phyloP scores from a whole-genome alignment of 371 early-diverging fungal genomes.

The Catenaria anguillulae region DNA sequence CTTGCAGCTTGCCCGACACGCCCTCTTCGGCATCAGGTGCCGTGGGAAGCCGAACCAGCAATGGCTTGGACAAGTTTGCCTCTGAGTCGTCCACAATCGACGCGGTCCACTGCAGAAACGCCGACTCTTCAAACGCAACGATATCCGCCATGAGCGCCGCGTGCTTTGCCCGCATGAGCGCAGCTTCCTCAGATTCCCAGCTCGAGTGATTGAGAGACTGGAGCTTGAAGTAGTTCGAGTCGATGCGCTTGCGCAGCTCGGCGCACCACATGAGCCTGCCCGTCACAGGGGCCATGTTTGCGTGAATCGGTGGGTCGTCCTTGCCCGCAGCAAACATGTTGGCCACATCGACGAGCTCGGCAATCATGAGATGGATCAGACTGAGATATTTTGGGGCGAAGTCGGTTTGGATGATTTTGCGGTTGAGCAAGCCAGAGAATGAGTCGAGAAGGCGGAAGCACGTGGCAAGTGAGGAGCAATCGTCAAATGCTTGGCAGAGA shows the following conservation, averaged over 20 bases:
- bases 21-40: background rate
- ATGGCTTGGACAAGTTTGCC: constrained; percentile 35
- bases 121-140: constrained; percentile 24
- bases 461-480: constrained; percentile 32
- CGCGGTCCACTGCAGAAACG: constrained; percentile 31
- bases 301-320: constrained; percentile 38
- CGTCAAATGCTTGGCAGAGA: constrained; percentile 40
- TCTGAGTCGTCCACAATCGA: constrained; percentile 38
- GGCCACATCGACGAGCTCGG: constrained; percentile 34
- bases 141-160: constrained; percentile 20
- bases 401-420: constrained; percentile 30
- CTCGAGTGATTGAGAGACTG: constrained; percentile 33
- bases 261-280: constrained; percentile 38
- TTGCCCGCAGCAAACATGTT: constrained; percentile 26
- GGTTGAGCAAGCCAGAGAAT: constrained; percentile 32
- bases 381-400: constrained; percentile 37
- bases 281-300: constrained; percentile 45
- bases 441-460: constrained; percentile 42
- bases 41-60: constrained; percentile 20
- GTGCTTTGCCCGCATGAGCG: constrained; percentile 26
- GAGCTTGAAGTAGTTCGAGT: constrained; percentile 34
- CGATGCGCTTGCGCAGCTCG: constrained; percentile 38
- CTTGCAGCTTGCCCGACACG: constrained; percentile 19
- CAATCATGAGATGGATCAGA: constrained; percentile 28
- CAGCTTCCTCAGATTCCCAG: constrained; percentile 33